Evolutionary conservation across 257 asterid species (phyloP).

Genomic region (Asclepias syriaca): DNA sequence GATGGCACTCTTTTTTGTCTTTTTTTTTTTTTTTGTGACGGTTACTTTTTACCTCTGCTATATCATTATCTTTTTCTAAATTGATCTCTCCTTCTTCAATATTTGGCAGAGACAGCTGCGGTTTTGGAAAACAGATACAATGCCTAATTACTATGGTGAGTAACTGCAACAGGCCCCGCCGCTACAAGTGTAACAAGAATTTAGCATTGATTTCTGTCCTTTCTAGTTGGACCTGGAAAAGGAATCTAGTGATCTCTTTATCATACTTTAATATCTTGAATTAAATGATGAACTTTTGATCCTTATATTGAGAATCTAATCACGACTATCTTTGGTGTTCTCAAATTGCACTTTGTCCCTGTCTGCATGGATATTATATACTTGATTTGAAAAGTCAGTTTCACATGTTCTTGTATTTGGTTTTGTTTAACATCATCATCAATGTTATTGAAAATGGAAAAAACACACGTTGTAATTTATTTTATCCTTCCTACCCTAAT

Average conservation of each 20-base stretch:
- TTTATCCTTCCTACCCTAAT: background rate
- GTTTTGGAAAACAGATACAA: slow-evolving; percentile 55
- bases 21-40: no score
- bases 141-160: slow-evolving; percentile 65
- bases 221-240: background rate
- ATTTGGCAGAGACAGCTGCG: slow-evolving; percentile 65
- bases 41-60: background rate
- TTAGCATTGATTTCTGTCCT: background rate
- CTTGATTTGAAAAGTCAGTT: background rate
- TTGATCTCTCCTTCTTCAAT: slow-evolving; percentile 18
- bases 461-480: background rate
- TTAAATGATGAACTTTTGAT: background rate
- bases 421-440: background rate
- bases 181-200: background rate
- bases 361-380: background rate
- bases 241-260: background rate
- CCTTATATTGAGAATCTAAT: background rate
- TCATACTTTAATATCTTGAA: background rate
- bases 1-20: background rate
- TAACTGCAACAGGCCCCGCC: slow-evolving; percentile 18
- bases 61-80: background rate
- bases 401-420: background rate
- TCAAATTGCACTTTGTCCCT: background rate
- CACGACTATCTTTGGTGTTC: background rate
- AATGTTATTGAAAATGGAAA: background rate